phyloP scores from a whole-genome alignment of 2,329 filamentous ascomycete genomes.

The Cladosporium sp. region DNA sequence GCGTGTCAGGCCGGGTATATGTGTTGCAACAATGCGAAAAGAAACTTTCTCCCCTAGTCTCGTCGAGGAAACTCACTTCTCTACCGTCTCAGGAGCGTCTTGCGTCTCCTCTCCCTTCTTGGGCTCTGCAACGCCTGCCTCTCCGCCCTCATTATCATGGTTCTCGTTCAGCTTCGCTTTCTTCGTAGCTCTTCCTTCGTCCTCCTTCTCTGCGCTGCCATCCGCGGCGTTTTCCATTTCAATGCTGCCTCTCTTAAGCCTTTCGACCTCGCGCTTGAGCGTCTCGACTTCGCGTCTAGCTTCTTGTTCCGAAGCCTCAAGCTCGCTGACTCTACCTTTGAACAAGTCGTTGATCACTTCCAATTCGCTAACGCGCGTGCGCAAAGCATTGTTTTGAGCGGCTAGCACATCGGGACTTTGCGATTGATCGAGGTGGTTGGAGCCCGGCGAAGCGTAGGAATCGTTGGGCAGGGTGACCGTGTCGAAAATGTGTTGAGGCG shows the following conservation, averaged over 20 bases:
- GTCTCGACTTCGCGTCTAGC: slow-evolving; percentile 57
- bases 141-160: not conserved
- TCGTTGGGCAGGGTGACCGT: slow-evolving; percentile 63
- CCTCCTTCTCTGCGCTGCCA: not conserved
- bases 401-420: slow-evolving; percentile 77
- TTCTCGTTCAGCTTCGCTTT: not conserved
- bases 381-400: slow-evolving; percentile 78
- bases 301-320: slow-evolving; percentile 71
- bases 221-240: not conserved
- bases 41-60: too few species aligned
- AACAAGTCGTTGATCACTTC: slow-evolving; percentile 84
- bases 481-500: slow-evolving; percentile 75
- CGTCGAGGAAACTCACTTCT: not conserved
- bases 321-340: slow-evolving; percentile 62
- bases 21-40: not conserved
- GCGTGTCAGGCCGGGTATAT: slow-evolving; percentile 3
- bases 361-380: slow-evolving; percentile 89
- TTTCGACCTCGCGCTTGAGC: slow-evolving; percentile 59
- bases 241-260: not conserved
- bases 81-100: not conserved
- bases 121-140: slow-evolving; percentile 8
- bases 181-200: slow-evolving; percentile 1
- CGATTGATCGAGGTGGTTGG: slow-evolving; percentile 57
- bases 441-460: slow-evolving; percentile 54
- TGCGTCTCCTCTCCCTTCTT: slow-evolving; percentile 7